Evolutionary conservation across 495 filamentous ascomycete species (phyloP).

Genomic region (Collariella sp.): DNA sequence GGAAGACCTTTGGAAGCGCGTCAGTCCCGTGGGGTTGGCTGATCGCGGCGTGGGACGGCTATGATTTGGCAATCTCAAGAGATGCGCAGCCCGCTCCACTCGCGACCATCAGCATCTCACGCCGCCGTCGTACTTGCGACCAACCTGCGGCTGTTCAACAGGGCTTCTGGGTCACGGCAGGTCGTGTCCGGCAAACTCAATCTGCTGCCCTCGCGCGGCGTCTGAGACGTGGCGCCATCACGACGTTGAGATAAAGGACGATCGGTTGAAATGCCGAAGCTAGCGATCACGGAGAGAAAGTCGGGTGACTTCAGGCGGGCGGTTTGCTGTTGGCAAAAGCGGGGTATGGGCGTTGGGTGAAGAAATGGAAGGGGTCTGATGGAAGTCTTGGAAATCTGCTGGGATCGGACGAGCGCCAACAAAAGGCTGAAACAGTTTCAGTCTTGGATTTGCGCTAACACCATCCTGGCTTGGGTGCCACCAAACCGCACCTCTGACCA

Average conservation of each 20-base stretch:
- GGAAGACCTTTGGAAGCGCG: not conserved
- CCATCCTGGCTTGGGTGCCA: not conserved
- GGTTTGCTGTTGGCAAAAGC: slow-evolving; percentile 2
- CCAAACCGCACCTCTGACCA: slow-evolving; percentile 5
- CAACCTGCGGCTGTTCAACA: slow-evolving; percentile 6
- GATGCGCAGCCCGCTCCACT: not conserved
- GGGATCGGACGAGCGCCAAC: slow-evolving; percentile 12
- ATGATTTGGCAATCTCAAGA: slow-evolving; percentile 2
- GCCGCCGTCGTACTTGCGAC: not conserved
- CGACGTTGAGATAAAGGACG: not conserved
- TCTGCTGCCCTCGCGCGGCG: not conserved
- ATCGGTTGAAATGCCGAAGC: not conserved
- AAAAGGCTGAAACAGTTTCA: slow-evolving; percentile 18
- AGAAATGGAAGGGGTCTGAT: slow-evolving; percentile 17
- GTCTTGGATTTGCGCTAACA: slow-evolving; percentile 4
- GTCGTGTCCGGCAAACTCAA: slow-evolving; percentile 4
- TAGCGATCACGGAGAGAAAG: not conserved
- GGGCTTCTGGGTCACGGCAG: slow-evolving; percentile 5
- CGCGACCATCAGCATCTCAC: slow-evolving; percentile 2
- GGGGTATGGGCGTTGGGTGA: slow-evolving; percentile 12
- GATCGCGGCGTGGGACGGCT: not conserved
- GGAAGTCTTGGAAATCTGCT: too few species aligned
- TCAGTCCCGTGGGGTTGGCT: not conserved
- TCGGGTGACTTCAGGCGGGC: not conserved
- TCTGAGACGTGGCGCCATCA: not conserved